Evolutionary conservation across 2,329 filamentous ascomycete genomes (phyloP), one percentile per base, ranked within the genome.

Genomic region (Ceratocystis harringtonii): DNA sequence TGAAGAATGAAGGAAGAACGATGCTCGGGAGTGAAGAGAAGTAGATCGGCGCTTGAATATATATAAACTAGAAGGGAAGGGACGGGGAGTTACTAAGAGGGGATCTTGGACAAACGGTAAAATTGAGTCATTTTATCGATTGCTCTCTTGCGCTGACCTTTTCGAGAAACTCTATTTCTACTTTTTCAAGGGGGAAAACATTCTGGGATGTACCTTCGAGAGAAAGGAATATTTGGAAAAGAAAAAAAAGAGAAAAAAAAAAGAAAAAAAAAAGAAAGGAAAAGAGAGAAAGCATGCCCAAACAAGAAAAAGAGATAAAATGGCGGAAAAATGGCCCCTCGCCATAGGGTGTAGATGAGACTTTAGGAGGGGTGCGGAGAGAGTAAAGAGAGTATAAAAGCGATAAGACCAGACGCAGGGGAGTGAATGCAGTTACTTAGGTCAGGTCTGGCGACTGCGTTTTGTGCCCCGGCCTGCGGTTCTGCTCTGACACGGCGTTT

Each of bases 11-110:
- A 36, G 55, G 30, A 58, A 36, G 25, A 58, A 36, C 17, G 55
- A 25, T 52, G 10, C 22, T 52, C 55, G 25, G 55, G 55, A 58
- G 25, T 36, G 55, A 4, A 58, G 12, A 58, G 55, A 58, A 8
- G 55, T 36, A 58, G 55, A 58, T 58, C 55, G 55, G 12, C 55
- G 55, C 55, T 32, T 58, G 25, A 41, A 41, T 41, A 58, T 58
- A 58, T 58, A 58, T 58, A 58, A 30, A 36, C 36, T 28, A 15
- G 19, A 52, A 52, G 48, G 22, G 48, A 52, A 52, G 22, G 15
- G 48, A 52, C 48, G 19, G 48, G 22, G 48, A 52, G 48, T 25
- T 52, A 52, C 15, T 52, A 2, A 22, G 17, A 52, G 19, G 48
- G 22, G 3, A 52, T 52, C 17, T 50, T 5, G n/a, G n/a, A 7